Percentiles rank a stretch among this genome's conserved stretches.
Evolutionary conservation across 345 rosid genomes (phyloP).

Genomic region (Hibiscus trionum): DNA sequence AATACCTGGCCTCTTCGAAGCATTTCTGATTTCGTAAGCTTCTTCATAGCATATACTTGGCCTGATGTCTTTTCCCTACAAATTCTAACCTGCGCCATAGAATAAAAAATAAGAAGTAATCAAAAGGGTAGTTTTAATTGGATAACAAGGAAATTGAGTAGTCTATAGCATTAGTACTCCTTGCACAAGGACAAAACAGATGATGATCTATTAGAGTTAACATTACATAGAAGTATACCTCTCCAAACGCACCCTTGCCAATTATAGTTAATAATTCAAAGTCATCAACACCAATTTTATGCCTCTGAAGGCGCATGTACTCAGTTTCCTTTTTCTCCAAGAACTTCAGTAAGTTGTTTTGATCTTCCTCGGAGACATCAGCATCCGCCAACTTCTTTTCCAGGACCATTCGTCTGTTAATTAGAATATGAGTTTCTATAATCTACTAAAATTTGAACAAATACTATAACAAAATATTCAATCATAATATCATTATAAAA

Average conservation of each 20-base stretch:
- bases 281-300: constrained; percentile 92
- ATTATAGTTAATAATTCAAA: constrained; percentile 80
- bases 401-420: constrained; percentile 50
- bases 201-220: not conserved
- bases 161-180: not conserved
- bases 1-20: constrained; percentile 95
- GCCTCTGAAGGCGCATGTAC: constrained; percentile 95
- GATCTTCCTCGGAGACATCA: constrained; percentile 97
- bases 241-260: constrained; percentile 86
- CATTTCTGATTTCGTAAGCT: constrained; percentile 86
- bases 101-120: not conserved
- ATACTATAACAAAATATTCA: not conserved
- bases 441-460: not conserved
- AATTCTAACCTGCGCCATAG: constrained; percentile 67
- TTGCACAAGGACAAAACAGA: not conserved
- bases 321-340: constrained; percentile 94
- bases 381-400: constrained; percentile 95
- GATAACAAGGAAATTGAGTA: not conserved
- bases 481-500: not conserved
- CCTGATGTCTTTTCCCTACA: constrained; percentile 84
- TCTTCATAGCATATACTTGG: constrained; percentile 95
- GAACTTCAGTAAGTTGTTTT: constrained; percentile 78
- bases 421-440: not conserved
- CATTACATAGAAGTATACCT: constrained; percentile 31
- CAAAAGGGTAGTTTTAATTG: not conserved